Conservation (phyloP, 2,329 filamentous ascomycete species). For the Fusarium temperatum region DNA sequence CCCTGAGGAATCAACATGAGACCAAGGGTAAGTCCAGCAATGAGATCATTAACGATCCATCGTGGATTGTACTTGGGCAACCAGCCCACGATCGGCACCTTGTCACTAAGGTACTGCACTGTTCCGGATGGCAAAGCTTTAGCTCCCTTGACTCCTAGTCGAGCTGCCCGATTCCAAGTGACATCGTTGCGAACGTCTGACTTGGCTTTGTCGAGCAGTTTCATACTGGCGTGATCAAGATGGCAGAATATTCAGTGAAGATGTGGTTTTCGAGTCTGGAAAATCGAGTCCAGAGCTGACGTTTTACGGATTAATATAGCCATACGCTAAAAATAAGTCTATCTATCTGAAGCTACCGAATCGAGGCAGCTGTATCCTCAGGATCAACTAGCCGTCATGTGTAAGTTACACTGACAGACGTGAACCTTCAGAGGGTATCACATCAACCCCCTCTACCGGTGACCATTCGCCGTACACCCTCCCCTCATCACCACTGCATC, state of each 20-base stretch:
- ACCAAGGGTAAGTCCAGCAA: conserved; percentile 69
- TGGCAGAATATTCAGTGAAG: not conserved
- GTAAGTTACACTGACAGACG: not conserved
- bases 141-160: conserved; percentile 31
- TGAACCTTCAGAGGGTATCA: not conserved
- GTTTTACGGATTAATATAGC: conserved; percentile 16
- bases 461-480: conserved; percentile 30
- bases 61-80: conserved; percentile 67
- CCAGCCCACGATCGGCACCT: conserved; percentile 70
- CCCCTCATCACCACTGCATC: not conserved
- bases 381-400: not conserved
- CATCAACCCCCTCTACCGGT: not conserved
- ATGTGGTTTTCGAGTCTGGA: not conserved
- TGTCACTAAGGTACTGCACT: conserved; percentile 65
- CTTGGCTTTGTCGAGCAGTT: conserved; percentile 29
- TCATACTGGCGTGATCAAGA: conserved; percentile 23
- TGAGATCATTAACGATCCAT: conserved; percentile 70
- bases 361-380: not conserved
- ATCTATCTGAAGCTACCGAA: not conserved
- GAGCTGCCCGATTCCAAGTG: conserved; percentile 38
- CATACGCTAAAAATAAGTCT: not conserved
- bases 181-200: conserved; percentile 32
- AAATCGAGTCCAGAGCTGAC: not conserved
- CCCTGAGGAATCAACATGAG: conserved; percentile 70
- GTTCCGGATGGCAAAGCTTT: conserved; percentile 59